Evolutionary conservation across 768 basidiomycete species (phyloP), one percentile per base, ranked within the genome.

Genomic region (Lactarius indigo): DNA sequence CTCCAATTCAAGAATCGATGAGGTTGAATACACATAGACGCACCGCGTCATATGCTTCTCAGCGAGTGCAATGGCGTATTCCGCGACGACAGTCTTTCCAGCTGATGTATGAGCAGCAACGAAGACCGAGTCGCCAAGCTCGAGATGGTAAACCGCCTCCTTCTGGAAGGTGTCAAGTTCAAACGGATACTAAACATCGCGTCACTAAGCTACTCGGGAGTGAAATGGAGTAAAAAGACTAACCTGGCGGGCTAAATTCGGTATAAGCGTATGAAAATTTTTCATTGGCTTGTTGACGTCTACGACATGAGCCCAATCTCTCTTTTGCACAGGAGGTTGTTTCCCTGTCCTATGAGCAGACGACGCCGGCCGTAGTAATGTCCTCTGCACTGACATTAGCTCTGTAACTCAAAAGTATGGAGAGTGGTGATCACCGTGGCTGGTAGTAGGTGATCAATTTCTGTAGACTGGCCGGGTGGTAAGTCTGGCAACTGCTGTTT

Each of bases 21-120:
- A n/a, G 15, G 41, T 13, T 30, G 59, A n/a, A 30, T 13, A 39
- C 26, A 23, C 17, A 41, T 5, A 47, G 50, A 69, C 77, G 72
- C 68, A 94, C 96, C 94, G 85, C n/a, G 97, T 99, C 95, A 99
- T 97, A 78, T 99, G 97, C 74, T 95, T 96, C 70, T 89, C 91
- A 5, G 97, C 96, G 10, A 99, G 82, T 5, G 96, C 92, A 72
- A 99, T 98, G 2, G 97, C 97, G 76, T 98, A 99, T 74, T 99
- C 97, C 0, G 97, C 97, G 9, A 99, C 97, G 20, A 98, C 97
- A 1, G 97, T 99, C 78, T 99, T 99, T 39, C 97, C 97, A 18
- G 97, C 97, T n/a, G 93, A 96, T 4, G 97, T 99, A 78, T 99
- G 97, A 6, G 97, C 97, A 17, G 97, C 97, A n/a, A 99, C 96